These are phyloP conservation scores for Xylaria sp. DNA, from an alignment of 2,329 filamentous ascomycete genomes.

Conservation along the genomic window DNA sequence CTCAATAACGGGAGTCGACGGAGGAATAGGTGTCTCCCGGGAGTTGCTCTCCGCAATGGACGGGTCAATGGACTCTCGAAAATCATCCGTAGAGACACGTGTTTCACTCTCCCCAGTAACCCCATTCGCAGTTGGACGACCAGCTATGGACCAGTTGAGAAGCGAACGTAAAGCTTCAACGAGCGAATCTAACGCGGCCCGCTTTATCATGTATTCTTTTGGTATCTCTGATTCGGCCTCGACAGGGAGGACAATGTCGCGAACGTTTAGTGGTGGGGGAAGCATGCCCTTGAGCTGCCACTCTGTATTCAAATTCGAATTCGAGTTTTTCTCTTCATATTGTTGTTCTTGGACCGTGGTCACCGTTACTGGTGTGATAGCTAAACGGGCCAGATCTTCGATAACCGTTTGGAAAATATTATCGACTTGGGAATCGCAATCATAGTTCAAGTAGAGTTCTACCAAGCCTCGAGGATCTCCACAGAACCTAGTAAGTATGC, in stretches of 20 bases:
- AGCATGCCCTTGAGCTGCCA: conserved; percentile 90
- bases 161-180: conserved; percentile 90
- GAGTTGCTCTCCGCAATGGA: conserved; percentile 69
- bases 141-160: conserved; percentile 85
- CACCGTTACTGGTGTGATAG: conserved; percentile 80
- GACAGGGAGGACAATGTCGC: conserved; percentile 72
- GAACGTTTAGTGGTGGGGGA: conserved; percentile 85
- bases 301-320: conserved; percentile 70
- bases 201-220: conserved; percentile 90
- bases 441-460: conserved; percentile 97
- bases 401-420: conserved; percentile 97
- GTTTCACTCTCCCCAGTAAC: conserved; percentile 62
- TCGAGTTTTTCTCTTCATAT: conserved; percentile 82
- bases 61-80: conserved; percentile 82
- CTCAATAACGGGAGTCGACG: conserved; percentile 77
- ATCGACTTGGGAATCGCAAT: conserved; percentile 94
- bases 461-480: conserved; percentile 89
- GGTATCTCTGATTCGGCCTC: conserved; percentile 79
- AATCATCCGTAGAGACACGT: conserved; percentile 63
- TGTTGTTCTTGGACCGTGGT: conserved; percentile 83
- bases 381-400: conserved; percentile 90
- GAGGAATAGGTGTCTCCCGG: conserved; percentile 67
- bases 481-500: conserved; percentile 84
- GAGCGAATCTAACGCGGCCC: conserved; percentile 86
- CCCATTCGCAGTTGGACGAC: conserved; percentile 70